Percentiles rank a stretch among this genome's conserved stretches.
Conservation (phyloP, 306 rosid species). For the Potentilla sterilis region DNA sequence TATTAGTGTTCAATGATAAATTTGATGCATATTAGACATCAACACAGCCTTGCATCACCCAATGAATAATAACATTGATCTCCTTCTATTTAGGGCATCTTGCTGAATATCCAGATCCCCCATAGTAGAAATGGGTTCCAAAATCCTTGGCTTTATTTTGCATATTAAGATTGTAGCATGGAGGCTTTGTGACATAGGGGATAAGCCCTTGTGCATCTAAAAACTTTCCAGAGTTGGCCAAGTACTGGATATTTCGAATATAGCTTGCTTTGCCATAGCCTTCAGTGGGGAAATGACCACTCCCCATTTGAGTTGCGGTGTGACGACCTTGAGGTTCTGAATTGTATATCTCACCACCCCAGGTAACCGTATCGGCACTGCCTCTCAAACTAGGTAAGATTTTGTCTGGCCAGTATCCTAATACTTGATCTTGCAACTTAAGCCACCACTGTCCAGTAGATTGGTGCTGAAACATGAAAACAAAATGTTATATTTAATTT, state of each 20-base stretch:
- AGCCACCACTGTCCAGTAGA: conserved; percentile 34
- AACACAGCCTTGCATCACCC: no score
- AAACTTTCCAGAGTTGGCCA: not conserved
- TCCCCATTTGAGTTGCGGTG: conserved; percentile 35
- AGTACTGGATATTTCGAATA: conserved; percentile 17
- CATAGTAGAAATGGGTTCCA: conserved; percentile 23
- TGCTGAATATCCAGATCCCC: conserved; percentile 26
- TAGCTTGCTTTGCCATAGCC: conserved; percentile 23
- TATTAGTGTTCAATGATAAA: no score
- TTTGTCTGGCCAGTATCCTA: conserved; percentile 36
- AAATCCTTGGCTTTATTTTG: not conserved
- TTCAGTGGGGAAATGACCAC: conserved; percentile 27
- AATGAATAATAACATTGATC: no score
- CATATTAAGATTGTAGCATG: conserved; percentile 11
- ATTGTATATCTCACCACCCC: conserved; percentile 30
- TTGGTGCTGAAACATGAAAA: conserved; percentile 1
- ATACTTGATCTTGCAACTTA: not conserved
- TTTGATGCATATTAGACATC: no score
- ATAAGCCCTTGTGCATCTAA: not conserved
- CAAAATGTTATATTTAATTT: not conserved
- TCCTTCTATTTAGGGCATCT: conserved; percentile 1
- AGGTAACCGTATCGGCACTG: not conserved
- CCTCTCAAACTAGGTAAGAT: conserved; percentile 3
- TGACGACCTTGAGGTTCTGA: not conserved
- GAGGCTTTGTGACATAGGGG: conserved; percentile 8